Evolutionary conservation across 345 rosid genomes (phyloP).

Genomic region (rapeseed (Brassica napus)): DNA sequence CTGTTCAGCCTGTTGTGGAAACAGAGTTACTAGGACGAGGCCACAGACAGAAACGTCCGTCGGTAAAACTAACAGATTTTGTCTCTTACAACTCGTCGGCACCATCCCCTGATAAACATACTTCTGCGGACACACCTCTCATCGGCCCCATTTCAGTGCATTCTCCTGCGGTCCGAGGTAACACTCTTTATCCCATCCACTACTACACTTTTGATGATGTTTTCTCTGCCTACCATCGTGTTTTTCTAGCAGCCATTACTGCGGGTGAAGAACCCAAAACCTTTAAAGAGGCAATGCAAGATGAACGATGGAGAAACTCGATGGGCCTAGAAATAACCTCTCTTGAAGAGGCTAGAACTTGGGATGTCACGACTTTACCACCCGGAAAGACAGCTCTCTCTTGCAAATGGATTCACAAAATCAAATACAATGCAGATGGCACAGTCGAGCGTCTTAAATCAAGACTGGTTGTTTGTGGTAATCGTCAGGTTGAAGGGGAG

Average conservation of each 20-base stretch:
- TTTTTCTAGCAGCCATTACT: neutral
- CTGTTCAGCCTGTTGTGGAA: too few species aligned
- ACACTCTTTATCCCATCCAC: neutral
- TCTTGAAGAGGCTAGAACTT: neutral
- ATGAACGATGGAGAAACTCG: neutral
- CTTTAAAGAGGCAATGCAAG: neutral
- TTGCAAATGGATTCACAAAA: neutral
- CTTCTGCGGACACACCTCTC: neutral
- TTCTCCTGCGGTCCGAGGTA: neutral
- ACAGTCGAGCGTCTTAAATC: neutral
- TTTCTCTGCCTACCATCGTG: neutral
- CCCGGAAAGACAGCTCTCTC: neutral
- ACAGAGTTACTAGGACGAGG: neutral
- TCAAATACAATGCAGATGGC: neutral
- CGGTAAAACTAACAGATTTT: neutral
- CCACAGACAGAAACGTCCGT: neutral
- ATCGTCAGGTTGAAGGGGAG: neutral
- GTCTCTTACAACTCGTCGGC: neutral
- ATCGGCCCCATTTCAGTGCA: neutral
- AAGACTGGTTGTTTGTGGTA: neutral
- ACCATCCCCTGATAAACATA: neutral
- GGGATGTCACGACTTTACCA: neutral
- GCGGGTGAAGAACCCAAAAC: neutral
- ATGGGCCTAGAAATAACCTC: neutral
- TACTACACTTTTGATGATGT: neutral